Evolutionary conservation across 768 basidiomycete genomes (phyloP).

Genomic region (Panus rudis): DNA sequence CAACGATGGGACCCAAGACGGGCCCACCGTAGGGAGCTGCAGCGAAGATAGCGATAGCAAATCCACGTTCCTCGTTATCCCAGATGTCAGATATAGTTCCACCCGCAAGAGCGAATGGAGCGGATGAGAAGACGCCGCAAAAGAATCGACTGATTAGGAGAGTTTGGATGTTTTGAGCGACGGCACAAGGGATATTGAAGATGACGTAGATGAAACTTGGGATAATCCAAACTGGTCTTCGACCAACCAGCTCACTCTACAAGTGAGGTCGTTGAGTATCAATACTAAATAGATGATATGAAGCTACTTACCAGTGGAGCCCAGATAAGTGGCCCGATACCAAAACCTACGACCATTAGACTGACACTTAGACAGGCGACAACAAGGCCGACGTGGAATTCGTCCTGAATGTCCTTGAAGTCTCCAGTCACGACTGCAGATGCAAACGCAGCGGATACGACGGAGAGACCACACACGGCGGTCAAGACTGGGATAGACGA

Average conservation of each 20-base stretch:
- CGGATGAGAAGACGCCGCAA: constrained; percentile 33
- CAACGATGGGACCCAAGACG: constrained; percentile 47
- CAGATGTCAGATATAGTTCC: constrained; percentile 30
- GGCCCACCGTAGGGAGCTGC: constrained; percentile 37
- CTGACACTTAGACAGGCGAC: constrained; percentile 29
- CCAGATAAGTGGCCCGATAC: constrained; percentile 25
- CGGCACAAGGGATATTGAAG: constrained; percentile 35
- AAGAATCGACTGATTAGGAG: constrained; percentile 36
- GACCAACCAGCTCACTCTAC: constrained; percentile 34
- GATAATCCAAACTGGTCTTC: constrained; percentile 29
- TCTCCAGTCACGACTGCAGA: constrained; percentile 32
- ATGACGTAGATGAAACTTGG: constrained; percentile 35
- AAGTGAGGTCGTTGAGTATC: constrained; percentile 15
- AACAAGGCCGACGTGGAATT: constrained; percentile 27
- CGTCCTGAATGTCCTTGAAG: constrained; percentile 25
- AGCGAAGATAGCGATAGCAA: constrained; percentile 36
- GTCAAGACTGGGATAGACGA: constrained; percentile 20
- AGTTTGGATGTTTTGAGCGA: constrained; percentile 32
- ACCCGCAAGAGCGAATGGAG: constrained; percentile 31
- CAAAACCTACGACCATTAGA: constrained; percentile 32
- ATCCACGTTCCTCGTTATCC: constrained; percentile 30
- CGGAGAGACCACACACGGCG: constrained; percentile 23
- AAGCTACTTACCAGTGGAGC: constrained; percentile 19
- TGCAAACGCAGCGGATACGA: constrained; percentile 31
- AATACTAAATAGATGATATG: not conserved